Conservation (phyloP, 805 yeast species). For the Ogataea glucozyma region DNA sequence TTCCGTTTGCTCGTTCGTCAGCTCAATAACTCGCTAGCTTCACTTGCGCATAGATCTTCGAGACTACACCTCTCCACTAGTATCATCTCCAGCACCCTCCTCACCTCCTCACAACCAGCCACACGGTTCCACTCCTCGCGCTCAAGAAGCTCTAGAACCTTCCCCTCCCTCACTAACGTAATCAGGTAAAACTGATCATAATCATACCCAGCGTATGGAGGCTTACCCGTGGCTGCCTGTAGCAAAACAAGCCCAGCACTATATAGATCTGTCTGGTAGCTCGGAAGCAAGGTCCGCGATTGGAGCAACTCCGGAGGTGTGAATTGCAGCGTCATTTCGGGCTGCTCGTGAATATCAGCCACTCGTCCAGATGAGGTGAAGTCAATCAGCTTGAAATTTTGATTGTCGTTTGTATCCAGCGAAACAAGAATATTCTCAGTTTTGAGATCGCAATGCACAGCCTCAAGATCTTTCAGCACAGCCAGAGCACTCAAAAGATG, state of each 20-base stretch:
- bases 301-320: conserved; percentile 48
- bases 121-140: conserved; percentile 29
- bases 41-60: too few relatives aligned
- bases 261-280: conserved; percentile 42
- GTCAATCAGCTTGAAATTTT: conserved; percentile 45
- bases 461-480: conserved; percentile 28
- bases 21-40: too few relatives aligned
- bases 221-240: conserved; percentile 45
- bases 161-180: conserved; percentile 36
- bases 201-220: conserved; percentile 41
- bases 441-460: conserved; percentile 51
- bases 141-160: conserved; percentile 34
- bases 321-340: conserved; percentile 42
- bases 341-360: conserved; percentile 26
- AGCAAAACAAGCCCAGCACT: conserved; percentile 48
- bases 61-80: conserved; percentile 31
- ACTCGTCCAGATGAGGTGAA: conserved; percentile 42
- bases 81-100: conserved; percentile 31
- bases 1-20: too few relatives aligned
- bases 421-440: conserved; percentile 44
- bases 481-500: conserved; percentile 30
- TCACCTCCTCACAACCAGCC: conserved; percentile 19
- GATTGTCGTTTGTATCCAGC: conserved; percentile 21
- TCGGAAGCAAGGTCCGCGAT: conserved; percentile 30
- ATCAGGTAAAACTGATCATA: conserved; percentile 35